Evolutionary conservation across 495 filamentous ascomycete species (phyloP).

Genomic region (Talaromyces trachyspermus): DNA sequence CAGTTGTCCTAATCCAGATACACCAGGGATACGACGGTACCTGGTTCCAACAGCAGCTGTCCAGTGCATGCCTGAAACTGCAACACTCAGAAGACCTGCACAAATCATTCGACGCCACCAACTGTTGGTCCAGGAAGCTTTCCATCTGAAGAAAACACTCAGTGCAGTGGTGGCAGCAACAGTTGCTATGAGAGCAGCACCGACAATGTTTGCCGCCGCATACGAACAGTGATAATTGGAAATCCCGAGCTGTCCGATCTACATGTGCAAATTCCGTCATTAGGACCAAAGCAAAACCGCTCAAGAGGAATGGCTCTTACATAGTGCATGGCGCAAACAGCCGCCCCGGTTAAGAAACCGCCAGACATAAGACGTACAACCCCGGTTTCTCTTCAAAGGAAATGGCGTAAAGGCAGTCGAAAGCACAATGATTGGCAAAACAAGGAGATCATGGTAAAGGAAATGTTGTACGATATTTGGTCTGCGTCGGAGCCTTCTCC

Average conservation of each 20-base stretch:
- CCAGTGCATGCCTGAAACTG: slow-evolving; percentile 88
- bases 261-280: no score
- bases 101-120: slow-evolving; percentile 67
- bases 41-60: slow-evolving; percentile 63
- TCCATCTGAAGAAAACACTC: slow-evolving; percentile 68
- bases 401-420: slow-evolving; percentile 61
- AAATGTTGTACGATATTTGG: slow-evolving; percentile 66
- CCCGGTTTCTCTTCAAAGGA: slow-evolving; percentile 46
- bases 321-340: slow-evolving; percentile 88
- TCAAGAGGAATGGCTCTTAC: no score
- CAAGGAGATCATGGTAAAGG: slow-evolving; percentile 70
- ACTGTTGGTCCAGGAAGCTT: slow-evolving; percentile 67
- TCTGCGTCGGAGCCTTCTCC: slow-evolving; percentile 49
- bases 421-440: slow-evolving; percentile 70
- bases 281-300: no score
- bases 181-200: slow-evolving; percentile 63
- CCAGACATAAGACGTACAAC: slow-evolving; percentile 52
- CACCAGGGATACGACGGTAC: slow-evolving; percentile 42
- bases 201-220: slow-evolving; percentile 48
- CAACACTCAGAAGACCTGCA: slow-evolving; percentile 59
- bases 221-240: slow-evolving; percentile 65
- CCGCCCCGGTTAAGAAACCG: slow-evolving; percentile 60
- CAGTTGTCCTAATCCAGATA: slow-evolving; percentile 23
- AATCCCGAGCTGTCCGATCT: slow-evolving; percentile 75
- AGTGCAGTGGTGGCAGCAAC: slow-evolving; percentile 60